These are phyloP conservation scores for Dryadomyces sulphureus DNA, from an alignment of 2,329 filamentous ascomycete genomes.

Conservation along the genomic window DNA sequence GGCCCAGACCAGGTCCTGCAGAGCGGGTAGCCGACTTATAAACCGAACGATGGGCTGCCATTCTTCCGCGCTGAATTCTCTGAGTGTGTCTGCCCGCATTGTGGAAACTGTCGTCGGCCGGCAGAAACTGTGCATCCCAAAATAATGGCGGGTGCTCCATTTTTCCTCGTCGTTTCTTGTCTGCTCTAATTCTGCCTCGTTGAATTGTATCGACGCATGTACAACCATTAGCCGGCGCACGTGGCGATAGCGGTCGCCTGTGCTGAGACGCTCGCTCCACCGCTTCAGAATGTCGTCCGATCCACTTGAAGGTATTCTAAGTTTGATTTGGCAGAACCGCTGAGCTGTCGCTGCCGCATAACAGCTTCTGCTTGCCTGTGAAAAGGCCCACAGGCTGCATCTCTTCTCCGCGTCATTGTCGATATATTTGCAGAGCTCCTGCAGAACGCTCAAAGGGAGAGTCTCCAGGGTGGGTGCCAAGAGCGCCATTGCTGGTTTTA, in stretches of 20 bases:
- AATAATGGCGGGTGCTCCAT: not conserved
- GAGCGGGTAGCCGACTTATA: not conserved
- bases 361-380: not conserved
- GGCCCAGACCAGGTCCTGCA: not conserved
- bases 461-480: not conserved
- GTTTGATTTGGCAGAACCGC: not conserved
- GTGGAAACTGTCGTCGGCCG: not conserved
- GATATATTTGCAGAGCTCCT: not conserved
- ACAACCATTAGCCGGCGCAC: not conserved
- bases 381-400: not conserved
- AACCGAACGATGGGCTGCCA: not conserved
- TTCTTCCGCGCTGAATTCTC: not conserved
- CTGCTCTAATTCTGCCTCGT: not conserved
- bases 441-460: not conserved
- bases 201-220: not conserved
- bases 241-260: not conserved
- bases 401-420: not conserved
- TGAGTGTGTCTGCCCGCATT: not conserved
- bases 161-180: not conserved
- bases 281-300: not conserved
- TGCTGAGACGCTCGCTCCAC: not conserved
- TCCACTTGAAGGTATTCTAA: not conserved
- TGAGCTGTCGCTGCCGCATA: not conserved
- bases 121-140: not conserved
- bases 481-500: not conserved